phyloP scores from a whole-genome alignment of 176 grass and related monocot species.

The Oryza coarctata region DNA sequence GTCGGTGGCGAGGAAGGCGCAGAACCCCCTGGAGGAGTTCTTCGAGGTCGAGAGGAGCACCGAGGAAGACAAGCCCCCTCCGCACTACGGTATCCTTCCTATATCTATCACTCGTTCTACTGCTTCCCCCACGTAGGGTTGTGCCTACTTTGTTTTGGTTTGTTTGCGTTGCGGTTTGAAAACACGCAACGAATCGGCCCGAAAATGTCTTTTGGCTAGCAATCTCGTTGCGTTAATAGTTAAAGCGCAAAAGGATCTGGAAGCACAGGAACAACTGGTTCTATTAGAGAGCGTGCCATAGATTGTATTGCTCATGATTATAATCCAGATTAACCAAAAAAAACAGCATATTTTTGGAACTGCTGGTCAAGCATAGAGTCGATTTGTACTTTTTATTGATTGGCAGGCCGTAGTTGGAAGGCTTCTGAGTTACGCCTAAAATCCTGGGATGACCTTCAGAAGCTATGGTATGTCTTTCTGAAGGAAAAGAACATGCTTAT shows the following conservation, averaged over 20 bases:
- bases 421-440: conserved; percentile 87
- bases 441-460: conserved; percentile 95
- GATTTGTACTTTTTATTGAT: conserved; percentile 20
- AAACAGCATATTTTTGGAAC: not conserved
- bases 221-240: not conserved
- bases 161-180: not conserved
- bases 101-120: not conserved
- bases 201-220: not conserved
- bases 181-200: not conserved
- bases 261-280: not conserved
- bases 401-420: conserved; percentile 85
- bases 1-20: conserved; percentile 41
- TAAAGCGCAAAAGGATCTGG: not conserved
- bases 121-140: too few relatives aligned
- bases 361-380: not conserved
- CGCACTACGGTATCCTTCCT: conserved; percentile 57
- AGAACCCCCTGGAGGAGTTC: conserved; percentile 89
- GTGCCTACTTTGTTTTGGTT: not conserved
- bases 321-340: not conserved
- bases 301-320: not conserved
- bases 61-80: conserved; percentile 64
- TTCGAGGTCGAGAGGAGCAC: conserved; percentile 82
- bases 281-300: not conserved
- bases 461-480: conserved; percentile 88
- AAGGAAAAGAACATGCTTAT: conserved; percentile 99